These are phyloP conservation scores for Piper betle DNA, from an alignment of 164 flowering plant species.

Conservation along the genomic window DNA sequence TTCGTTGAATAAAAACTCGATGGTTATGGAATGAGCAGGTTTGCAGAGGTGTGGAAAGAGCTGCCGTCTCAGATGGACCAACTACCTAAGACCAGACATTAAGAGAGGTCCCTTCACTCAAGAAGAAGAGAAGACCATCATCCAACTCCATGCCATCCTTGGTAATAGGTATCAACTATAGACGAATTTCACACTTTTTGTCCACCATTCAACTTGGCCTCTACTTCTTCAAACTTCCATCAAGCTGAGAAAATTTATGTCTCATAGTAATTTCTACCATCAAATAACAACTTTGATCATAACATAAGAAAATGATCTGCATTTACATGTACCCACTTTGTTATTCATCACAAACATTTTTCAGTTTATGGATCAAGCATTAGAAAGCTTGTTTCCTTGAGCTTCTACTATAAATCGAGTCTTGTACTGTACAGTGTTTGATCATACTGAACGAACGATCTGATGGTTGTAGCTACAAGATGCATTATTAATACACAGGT, in stretches of 20 bases:
- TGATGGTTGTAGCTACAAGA: no score
- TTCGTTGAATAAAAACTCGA: no score
- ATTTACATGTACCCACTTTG: no score
- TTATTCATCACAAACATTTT: no score
- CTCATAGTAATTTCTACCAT: not conserved
- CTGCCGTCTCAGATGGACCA: constrained; percentile 89
- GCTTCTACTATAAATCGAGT: no score
- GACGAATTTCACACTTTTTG: not conserved
- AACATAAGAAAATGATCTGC: no score
- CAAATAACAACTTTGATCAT: no score
- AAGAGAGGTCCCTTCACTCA: constrained; percentile 78
- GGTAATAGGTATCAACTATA: constrained; percentile 56
- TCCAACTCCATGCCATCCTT: constrained; percentile 77
- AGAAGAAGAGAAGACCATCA: constrained; percentile 77
- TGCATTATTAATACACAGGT: constrained; percentile 25
- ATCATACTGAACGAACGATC: no score
- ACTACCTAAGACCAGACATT: constrained; percentile 89
- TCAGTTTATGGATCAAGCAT: no score
- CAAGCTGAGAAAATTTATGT: not conserved
- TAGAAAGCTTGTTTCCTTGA: no score
- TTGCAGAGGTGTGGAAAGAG: constrained; percentile 95
- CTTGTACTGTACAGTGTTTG: no score
- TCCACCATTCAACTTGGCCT: not conserved
- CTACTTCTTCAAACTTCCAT: not conserved
- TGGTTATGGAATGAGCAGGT: constrained; percentile 24